Base-by-base conservation (phyloP, 345 rosid genomes). In the Viola odorata region DNA sequence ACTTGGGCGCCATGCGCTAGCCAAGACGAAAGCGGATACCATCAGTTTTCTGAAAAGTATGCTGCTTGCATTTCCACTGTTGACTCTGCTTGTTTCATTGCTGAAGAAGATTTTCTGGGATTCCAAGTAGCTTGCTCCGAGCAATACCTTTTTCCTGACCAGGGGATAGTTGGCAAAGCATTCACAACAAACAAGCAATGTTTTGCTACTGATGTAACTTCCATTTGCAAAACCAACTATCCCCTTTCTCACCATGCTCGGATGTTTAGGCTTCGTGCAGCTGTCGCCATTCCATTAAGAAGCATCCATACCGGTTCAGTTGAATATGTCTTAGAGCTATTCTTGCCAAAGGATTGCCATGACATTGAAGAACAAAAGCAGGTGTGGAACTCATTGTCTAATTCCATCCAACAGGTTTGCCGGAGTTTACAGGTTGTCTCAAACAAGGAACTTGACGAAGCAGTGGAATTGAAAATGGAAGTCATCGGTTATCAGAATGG, bases 141-240 rank as follows among this genome's bases (percentile, higher is more conserved):
- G 77, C 87, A 89, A 54, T 85, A 81, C 81, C 82, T 84, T 53
- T 73, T 75, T 48, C 76, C 60, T 17, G 91, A 78, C 55, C 84
- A 89, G 68, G 96, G 96, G 56, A 69, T 86, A 54, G 96, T 86
- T 42, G 96, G 96, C 56, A 80, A 60, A 79, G 87, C 91, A 55
- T 87, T 89, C 61, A n/a, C 63, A 12, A 65, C 58, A 12, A 70
- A 69, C 57, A 85, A 76, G 61, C 85, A 78, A 52, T 85, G 86
- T 60, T 86, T 84, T 53, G 78, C 80, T 14, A 63, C 80, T 9
- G 77, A 89, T 55, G 61, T 84, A 63, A 71, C 86, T 37, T 72
- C 78, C 55, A 83, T 82, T 67, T 77, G 82, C 71, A 82, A 76
- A 80, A 73, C 78, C 11, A 74, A 77, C 12, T 89, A 89, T 69